Percentiles rank a stretch among this genome's conserved stretches.
Conservation (phyloP, 148 eudicot species). For the Camellia sinensis region DNA sequence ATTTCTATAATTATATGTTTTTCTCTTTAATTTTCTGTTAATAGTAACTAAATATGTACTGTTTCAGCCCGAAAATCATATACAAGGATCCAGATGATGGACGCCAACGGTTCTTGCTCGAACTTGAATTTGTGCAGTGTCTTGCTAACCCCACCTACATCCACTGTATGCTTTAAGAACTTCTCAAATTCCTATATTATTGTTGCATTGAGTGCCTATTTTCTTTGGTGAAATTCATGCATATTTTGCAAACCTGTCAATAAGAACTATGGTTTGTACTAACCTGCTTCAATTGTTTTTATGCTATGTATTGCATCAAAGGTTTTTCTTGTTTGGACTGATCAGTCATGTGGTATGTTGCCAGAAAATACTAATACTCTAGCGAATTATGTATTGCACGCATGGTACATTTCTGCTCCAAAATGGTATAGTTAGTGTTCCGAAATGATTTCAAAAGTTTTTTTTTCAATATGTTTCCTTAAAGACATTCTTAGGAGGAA, state of each 20-base stretch:
- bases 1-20: neutral
- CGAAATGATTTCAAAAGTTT: no score
- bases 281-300: neutral
- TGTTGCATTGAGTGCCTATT: neutral
- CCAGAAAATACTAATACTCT: no score
- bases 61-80: slow-evolving; percentile 48
- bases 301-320: neutral
- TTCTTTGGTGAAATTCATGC: neutral
- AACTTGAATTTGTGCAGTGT: slow-evolving; percentile 84
- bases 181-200: neutral
- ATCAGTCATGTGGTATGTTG: neutral
- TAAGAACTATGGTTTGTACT: neutral
- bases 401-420: no score
- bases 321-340: neutral
- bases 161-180: slow-evolving; percentile 50
- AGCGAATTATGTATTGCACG: no score
- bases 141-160: slow-evolving; percentile 93
- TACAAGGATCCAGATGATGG: slow-evolving; percentile 93
- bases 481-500: no score
- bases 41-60: neutral
- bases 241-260: neutral
- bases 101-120: slow-evolving; percentile 81
- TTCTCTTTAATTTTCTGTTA: neutral
- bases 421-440: no score
- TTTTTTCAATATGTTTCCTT: no score